Evolutionary conservation across 805 yeast species (phyloP), one percentile per base, ranked within the genome.

Genomic region (Saccharomyces paradoxus): DNA sequence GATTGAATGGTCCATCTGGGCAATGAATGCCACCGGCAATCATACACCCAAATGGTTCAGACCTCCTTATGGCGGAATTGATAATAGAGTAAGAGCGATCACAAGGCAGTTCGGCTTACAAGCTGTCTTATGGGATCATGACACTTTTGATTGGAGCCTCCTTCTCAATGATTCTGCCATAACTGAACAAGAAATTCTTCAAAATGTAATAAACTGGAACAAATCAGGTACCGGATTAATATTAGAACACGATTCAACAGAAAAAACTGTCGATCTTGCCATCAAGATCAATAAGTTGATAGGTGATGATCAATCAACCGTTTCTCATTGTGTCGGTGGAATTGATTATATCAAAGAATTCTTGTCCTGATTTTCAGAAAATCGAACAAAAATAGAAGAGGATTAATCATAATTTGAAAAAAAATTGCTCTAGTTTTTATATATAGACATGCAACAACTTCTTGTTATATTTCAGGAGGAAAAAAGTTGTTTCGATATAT

Each of bases 41-140:
- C 89, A 89, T 62, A 67, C 87, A 12, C 97, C 97, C 8, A 84
- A 84, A 62, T 91, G 90, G 86, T 90, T 86, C 69, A 78, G 97
- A 59, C 97, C 97, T 0, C 97, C 97, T 0, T 90, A 87, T 66
- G 97, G 97, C 0, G 96, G 95, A 0, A 76, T 87, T 46, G 97
- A 90, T 70, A 84, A 89, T 66, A 74, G 97, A 52, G 85, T 90
- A 1, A 74, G 97, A 53, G 71, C 82, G 2, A 86, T 90, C 54
- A 79, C 87, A 14, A 73, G 89, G 50, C 86, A 84, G 69, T 85
- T 90, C 67, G 96, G 96, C 0, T 79, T 90, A 77, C 89, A 84
- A 62, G 81, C 86, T 4, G 96, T 87, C 29, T 71, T 90, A 32
- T 90, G 97, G 97, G 91, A 88, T 66, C 79, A 77, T 61, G 97